Conservation (phyloP, 345 rosid genomes). For the Brassica incana region DNA sequence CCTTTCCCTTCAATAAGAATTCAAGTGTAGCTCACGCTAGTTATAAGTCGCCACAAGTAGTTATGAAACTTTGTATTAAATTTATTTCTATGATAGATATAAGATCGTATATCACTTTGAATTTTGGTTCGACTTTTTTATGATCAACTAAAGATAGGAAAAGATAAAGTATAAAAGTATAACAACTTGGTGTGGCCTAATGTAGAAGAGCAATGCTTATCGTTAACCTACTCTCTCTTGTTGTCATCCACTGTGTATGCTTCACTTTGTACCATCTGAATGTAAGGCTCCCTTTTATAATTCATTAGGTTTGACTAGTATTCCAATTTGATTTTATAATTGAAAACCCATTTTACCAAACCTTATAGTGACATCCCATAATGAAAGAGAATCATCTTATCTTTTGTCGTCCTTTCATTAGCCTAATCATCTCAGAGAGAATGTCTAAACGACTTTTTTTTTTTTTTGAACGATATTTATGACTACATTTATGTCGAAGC, state of each 20-base stretch:
- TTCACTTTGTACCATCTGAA: conserved; percentile 33
- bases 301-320: conserved; percentile 38
- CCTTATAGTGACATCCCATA: conserved; percentile 36
- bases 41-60: not conserved
- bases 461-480: conserved; percentile 7
- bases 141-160: not conserved
- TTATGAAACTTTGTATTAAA: not conserved
- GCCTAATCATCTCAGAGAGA: conserved; percentile 21
- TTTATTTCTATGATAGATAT: not conserved
- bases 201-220: conserved; percentile 18
- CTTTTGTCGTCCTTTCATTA: conserved; percentile 35
- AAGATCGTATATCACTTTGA: not conserved
- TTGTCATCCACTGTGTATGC: conserved; percentile 31
- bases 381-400: conserved; percentile 37
- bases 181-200: conserved; percentile 17
- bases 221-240: conserved; percentile 28
- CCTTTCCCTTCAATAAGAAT: not conserved
- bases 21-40: not conserved
- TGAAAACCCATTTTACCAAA: conserved; percentile 42
- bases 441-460: conserved; percentile 18
- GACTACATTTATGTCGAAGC: conserved; percentile 29
- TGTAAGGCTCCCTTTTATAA: conserved; percentile 32
- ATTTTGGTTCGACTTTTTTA: not conserved
- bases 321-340: conserved; percentile 27
- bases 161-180: not conserved